Conservation (phyloP, 1,284 basidiomycete genomes). For the Trametes sp. region DNA sequence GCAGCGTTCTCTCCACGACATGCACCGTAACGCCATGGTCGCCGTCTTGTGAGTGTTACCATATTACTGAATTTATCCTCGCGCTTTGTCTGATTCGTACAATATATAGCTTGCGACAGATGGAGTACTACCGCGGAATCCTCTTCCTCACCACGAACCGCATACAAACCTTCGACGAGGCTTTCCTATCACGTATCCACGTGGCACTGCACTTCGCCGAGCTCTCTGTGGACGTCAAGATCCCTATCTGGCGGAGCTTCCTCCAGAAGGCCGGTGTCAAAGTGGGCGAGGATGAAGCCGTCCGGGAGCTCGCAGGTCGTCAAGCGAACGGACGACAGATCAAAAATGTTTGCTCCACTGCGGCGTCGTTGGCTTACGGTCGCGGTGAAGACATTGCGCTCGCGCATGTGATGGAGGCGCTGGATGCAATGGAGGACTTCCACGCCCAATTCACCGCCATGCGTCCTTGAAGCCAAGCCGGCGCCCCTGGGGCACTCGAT, state of each 20-base stretch:
- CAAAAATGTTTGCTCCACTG: constrained; percentile 67
- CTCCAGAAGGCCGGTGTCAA: not conserved
- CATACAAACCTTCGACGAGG: constrained; percentile 66
- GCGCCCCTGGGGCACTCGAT: no score
- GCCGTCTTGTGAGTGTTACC: constrained; percentile 52
- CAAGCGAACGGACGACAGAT: constrained; percentile 67
- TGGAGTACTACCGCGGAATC: constrained; percentile 68
- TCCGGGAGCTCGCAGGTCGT: constrained; percentile 52
- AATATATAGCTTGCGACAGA: constrained; percentile 54
- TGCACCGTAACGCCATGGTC: constrained; percentile 65
- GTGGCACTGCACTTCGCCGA: constrained; percentile 64
- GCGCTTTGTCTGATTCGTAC: no score
- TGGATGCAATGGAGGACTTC: constrained; percentile 67
- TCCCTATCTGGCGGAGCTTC: not conserved
- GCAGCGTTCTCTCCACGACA: constrained; percentile 61
- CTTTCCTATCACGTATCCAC: constrained; percentile 68
- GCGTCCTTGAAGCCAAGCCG: not conserved
- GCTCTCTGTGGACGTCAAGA: constrained; percentile 20
- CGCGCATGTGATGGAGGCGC: constrained; percentile 58
- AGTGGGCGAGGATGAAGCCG: constrained; percentile 46
- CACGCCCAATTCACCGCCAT: constrained; percentile 50
- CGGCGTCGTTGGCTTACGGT: constrained; percentile 60
- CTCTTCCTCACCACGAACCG: constrained; percentile 72
- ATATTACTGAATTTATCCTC: no score
- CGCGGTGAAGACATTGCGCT: constrained; percentile 51